Evolutionary conservation across 208 protist species (phyloP).

Genomic region (Wallacemonas sp.): DNA sequence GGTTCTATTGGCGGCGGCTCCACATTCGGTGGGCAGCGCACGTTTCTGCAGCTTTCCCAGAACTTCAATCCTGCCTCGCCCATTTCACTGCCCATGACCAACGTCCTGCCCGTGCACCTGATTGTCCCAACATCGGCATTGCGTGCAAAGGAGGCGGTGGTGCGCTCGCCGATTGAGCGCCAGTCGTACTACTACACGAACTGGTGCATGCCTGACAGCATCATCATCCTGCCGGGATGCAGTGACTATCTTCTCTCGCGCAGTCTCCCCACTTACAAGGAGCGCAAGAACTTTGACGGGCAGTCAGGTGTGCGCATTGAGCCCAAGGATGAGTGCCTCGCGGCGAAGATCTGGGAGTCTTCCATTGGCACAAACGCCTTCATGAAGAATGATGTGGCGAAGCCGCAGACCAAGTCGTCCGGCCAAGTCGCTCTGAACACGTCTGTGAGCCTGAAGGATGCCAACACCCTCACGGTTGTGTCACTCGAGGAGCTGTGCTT

Average conservation of each 20-base stretch:
- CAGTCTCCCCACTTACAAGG: constrained; percentile 8
- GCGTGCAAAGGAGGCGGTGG: constrained; percentile 7
- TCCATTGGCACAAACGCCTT: constrained; percentile 10
- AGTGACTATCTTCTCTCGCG: constrained; percentile 10
- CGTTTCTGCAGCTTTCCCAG: constrained; percentile 19
- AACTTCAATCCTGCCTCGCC: constrained; percentile 17
- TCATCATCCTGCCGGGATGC: constrained; percentile 8
- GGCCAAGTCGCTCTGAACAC: constrained; percentile 4
- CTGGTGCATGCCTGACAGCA: constrained; percentile 14
- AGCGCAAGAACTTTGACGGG: constrained; percentile 8
- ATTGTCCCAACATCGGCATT: not conserved
- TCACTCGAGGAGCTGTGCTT: constrained; percentile 10
- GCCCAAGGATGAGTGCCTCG: constrained; percentile 12
- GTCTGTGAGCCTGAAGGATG: not conserved
- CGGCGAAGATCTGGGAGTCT: constrained; percentile 10
- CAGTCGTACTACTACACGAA: constrained; percentile 16
- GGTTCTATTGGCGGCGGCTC: constrained; percentile 10
- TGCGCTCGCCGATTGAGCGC: constrained; percentile 13
- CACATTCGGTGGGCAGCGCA: constrained; percentile 13
- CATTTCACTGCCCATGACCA: constrained; percentile 15
- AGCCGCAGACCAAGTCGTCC: constrained; percentile 1
- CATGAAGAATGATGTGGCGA: constrained; percentile 11
- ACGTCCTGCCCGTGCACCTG: constrained; percentile 12
- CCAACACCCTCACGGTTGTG: not conserved
- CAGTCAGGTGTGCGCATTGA: constrained; percentile 14